Base-by-base conservation (phyloP, 331 rosid genomes). In the Arachis monticola region DNA sequence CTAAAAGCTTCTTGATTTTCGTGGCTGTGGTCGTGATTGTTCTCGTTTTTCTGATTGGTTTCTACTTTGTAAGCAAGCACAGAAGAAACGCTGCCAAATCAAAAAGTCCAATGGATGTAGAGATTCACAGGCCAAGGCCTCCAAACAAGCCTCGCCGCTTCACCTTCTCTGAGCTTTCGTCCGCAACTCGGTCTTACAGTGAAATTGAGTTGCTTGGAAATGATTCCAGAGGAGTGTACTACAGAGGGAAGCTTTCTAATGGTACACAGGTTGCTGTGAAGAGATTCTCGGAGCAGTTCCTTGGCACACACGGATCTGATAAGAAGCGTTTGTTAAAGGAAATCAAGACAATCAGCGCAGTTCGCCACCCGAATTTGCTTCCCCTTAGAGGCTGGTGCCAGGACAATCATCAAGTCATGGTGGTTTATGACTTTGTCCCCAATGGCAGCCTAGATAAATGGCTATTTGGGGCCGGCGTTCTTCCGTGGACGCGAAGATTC, bases 361-460 rank as follows among this genome's bases (percentile, higher is more conserved):
- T 69, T 74, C 90, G 97, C 7, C 97, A 89, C 68, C 94, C 97
- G 2, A 89, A 91, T 82, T 77, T 89, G 79, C 89, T 87, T 53
- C 87, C 86, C 7, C 72, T 87, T 5, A 79, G 87, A 62, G 97
- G 97, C 0, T 91, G 97, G 97, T 87, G 91, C 69, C 89, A 84
- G 58, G 92, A 87, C 27, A 80, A 80, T 27, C 78, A 80, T 7
- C 89, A 91, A 67, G 60, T 79, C 68, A 87, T 88, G 77, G 91
- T 85, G 50, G 84, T 85, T 10, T 91, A 84, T 61, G 97, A 91
- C 31, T 91, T 91, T 61, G 79, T 81, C 57, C 84, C 85, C 2
- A 91, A 91, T 68, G 94, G 92, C 13, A 81, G 97, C 82, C 81
- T 91, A 2, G 94, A 91, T n/a, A 91, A 89, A 55, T 91, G 97